Conservation (phyloP, 441 rosid species). For the Codiaeum variegatum region DNA sequence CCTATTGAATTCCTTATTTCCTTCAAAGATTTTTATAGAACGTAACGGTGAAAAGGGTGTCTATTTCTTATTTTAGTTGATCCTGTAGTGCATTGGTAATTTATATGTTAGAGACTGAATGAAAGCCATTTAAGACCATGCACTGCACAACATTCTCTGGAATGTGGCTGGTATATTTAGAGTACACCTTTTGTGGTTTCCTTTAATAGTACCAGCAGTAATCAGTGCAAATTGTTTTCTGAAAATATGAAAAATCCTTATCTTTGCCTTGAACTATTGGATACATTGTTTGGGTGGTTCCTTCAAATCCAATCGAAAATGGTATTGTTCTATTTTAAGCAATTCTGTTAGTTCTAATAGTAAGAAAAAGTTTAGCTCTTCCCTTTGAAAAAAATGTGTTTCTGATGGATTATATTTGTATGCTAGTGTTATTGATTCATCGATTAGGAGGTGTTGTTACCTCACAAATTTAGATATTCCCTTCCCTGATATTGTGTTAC, state of each 20-base stretch:
- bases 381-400: neutral
- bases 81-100: conserved; percentile 1
- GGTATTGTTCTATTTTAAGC: neutral
- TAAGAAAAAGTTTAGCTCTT: neutral
- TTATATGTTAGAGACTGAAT: neutral
- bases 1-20: neutral
- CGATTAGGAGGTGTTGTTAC: neutral
- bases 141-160: neutral
- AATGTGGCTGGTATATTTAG: neutral
- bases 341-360: neutral
- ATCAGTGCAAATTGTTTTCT: neutral
- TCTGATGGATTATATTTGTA: neutral
- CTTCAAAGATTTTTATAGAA: neutral
- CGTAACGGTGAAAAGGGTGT: neutral
- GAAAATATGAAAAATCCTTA: neutral
- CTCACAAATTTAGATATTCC: neutral
- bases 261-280: conserved; percentile 5
- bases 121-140: neutral
- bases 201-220: neutral
- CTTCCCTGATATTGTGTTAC: neutral
- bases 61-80: neutral
- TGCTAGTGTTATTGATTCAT: neutral
- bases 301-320: neutral
- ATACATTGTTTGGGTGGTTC: neutral
- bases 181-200: neutral